Conservation (phyloP, 2,329 filamentous ascomycete species). For the Elsinoe arachidis region DNA sequence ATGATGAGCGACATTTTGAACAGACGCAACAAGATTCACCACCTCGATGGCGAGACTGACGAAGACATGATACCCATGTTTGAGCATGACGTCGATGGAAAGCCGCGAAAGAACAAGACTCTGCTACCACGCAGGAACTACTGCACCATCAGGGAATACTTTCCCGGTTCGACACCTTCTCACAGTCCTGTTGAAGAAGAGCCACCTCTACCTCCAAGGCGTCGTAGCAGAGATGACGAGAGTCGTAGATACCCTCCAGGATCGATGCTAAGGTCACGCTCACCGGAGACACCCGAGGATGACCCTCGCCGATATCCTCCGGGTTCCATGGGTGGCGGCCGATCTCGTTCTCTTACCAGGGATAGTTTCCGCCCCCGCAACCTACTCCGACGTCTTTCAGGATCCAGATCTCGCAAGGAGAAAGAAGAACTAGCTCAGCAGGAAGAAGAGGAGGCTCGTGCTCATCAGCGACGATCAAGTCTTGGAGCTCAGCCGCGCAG, state of each 20-base stretch:
- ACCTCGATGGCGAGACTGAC: constrained; percentile 64
- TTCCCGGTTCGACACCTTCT: constrained; percentile 66
- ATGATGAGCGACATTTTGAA: constrained; percentile 86
- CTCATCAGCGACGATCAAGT: background rate
- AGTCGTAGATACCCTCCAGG: constrained; percentile 25
- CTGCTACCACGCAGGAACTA: constrained; percentile 87
- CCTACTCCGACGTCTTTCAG: constrained; percentile 35
- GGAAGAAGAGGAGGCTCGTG: background rate
- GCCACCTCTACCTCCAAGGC: background rate
- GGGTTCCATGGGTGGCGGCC: constrained; percentile 22
- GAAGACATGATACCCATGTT: constrained; percentile 97
- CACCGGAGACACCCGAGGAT: background rate
- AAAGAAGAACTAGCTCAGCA: background rate
- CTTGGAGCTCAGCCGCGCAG: background rate
- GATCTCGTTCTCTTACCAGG: constrained; percentile 25
- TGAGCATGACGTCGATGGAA: constrained; percentile 77
- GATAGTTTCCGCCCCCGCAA: constrained; percentile 31
- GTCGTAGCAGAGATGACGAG: background rate
- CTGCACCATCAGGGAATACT: constrained; percentile 83
- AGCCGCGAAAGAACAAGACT: constrained; percentile 80
- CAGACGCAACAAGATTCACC: constrained; percentile 72
- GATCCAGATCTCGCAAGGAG: constrained; percentile 22
- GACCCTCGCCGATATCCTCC: constrained; percentile 22
- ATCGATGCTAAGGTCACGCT: constrained; percentile 24
- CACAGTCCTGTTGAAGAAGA: constrained; percentile 48